Conservation (phyloP, 345 rosid genomes). For the Lumnitzera racemosa region DNA sequence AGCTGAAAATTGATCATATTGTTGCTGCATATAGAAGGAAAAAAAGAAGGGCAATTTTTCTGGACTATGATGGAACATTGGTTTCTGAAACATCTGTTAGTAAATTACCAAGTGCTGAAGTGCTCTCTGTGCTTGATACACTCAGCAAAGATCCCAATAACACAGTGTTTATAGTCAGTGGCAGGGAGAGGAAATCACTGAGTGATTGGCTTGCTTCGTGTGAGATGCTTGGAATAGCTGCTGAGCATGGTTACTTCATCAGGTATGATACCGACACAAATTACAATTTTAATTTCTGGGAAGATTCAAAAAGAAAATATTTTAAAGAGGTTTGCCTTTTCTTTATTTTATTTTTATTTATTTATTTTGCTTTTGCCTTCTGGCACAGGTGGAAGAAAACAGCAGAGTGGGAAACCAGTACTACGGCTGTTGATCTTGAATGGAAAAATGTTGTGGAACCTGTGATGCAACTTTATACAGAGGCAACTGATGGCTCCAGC, state of each 20-base stretch:
- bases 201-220: slow-evolving; percentile 67
- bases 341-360: not conserved
- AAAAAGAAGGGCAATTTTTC: slow-evolving; percentile 62
- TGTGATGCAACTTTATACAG: slow-evolving; percentile 69
- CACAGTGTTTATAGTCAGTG: slow-evolving; percentile 68
- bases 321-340: not conserved
- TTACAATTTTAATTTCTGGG: slow-evolving; percentile 1
- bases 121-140: slow-evolving; percentile 42
- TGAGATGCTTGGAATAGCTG: slow-evolving; percentile 74
- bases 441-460: slow-evolving; percentile 80
- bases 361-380: not conserved
- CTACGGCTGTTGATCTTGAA: slow-evolving; percentile 52
- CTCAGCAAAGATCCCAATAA: slow-evolving; percentile 60
- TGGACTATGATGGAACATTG: slow-evolving; percentile 75
- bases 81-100: slow-evolving; percentile 52
- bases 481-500: slow-evolving; percentile 80
- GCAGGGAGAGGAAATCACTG: slow-evolving; percentile 54
- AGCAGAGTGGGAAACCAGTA: slow-evolving; percentile 56
- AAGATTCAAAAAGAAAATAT: not conserved
- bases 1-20: slow-evolving; percentile 50
- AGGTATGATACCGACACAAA: slow-evolving; percentile 26
- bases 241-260: slow-evolving; percentile 70
- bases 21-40: slow-evolving; percentile 50
- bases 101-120: slow-evolving; percentile 52
- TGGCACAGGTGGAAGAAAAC: slow-evolving; percentile 49